phyloP scores from a whole-genome alignment of 345 rosid genomes.

The Draba incana region DNA sequence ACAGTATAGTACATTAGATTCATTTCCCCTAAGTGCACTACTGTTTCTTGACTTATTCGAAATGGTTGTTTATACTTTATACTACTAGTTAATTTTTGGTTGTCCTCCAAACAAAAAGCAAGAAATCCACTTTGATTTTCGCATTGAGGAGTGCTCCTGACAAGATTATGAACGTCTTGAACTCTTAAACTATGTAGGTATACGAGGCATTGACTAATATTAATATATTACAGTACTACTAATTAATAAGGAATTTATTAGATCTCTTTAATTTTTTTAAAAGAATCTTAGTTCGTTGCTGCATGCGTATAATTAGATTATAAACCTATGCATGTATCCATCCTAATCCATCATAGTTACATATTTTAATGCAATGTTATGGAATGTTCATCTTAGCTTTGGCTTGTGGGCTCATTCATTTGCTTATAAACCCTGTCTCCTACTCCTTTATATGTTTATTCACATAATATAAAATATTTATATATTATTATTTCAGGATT shows the following conservation, averaged over 20 bases:
- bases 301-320: conserved; percentile 28
- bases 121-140: conserved; percentile 23
- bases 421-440: conserved; percentile 28
- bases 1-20: conserved; percentile 34
- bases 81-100: not conserved
- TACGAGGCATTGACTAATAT: conserved; percentile 22
- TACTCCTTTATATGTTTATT: conserved; percentile 8
- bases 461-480: not conserved
- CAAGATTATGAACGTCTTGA: conserved; percentile 49
- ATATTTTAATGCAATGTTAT: conserved; percentile 19
- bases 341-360: conserved; percentile 26
- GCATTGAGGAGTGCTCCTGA: conserved; percentile 37
- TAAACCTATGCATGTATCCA: conserved; percentile 19
- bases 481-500: conserved; percentile 19
- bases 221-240: not conserved
- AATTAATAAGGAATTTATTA: conserved; percentile 16
- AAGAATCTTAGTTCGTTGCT: conserved; percentile 17
- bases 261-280: not conserved
- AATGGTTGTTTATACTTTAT: not conserved
- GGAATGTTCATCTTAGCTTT: conserved; percentile 25
- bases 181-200: conserved; percentile 39
- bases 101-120: conserved; percentile 18
- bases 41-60: conserved; percentile 6
- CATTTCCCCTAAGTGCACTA: conserved; percentile 20
- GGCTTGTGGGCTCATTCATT: conserved; percentile 35